Evolutionary conservation across 176 grass and related monocot species (phyloP), one percentile per base, ranked within the genome.

Genomic region (Juncus effusus): DNA sequence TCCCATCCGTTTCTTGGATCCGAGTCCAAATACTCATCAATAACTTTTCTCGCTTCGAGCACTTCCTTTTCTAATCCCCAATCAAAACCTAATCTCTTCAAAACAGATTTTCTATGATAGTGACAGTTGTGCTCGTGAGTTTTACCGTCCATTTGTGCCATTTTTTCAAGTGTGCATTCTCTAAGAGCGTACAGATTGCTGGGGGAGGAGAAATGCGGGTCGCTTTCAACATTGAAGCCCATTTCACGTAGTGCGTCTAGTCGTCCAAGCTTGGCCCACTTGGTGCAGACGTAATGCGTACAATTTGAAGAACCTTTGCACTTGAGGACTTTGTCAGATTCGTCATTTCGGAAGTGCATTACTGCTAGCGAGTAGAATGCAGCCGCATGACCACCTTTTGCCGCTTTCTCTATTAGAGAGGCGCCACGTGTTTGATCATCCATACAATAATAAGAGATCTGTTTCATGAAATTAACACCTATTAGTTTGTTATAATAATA

Each of bases 401-500:
- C 90, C 63, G 90, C 86, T 51, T 65, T 76, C 51, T 80, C 90
- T 74, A 95, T 78, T 45, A 95, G 64, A 62, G 86, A 35, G 36
- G 77, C 83, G 6, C 85, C 85, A 0, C 77, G 75, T 0, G 79
- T 77, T 0, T 80, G 67, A 70, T 79, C 83, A 0, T 76, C 77
- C 7, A 86, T 62, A 59, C 79, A 89, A 63, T 95, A 88, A 77
- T 86, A 95, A 54, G 80, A 85, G 37, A 95, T 91, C 88, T 91
- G 61, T 65, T 4, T 3, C 10, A 10, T 2, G 19, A 28, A 5
- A 13, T 8, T 19, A 28, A 50, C 6, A 41, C 3, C 9, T 0
- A 38, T 28, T 28, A 28, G 19, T 28, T 28, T 28, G 19, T 28
- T 28, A 28, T 28, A 28, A 28, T 28, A 28, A 28, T 28, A 28